Evolutionary conservation across 1,139 yeast genomes (phyloP).

Genomic region (Hemisphaericaspora lyxosophila): DNA sequence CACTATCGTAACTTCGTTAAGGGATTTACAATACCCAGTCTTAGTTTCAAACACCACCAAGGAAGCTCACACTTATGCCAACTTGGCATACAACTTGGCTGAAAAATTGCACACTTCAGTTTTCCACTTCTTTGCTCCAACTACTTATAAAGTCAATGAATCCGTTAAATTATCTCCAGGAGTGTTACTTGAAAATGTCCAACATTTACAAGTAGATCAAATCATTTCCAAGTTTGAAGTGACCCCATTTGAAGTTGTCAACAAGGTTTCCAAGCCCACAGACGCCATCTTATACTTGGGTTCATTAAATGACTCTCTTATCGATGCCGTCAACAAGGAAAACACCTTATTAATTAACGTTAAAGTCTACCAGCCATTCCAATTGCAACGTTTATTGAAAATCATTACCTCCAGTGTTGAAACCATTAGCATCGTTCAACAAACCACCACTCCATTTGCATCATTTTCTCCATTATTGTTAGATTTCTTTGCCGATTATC

Average conservation of each 20-base stretch:
- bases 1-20: conserved; percentile 63
- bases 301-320: conserved; percentile 46
- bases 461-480: conserved; percentile 62
- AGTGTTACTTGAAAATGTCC: conserved; percentile 18
- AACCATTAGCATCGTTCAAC: conserved; percentile 66
- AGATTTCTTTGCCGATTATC: conserved; percentile 69
- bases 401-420: conserved; percentile 57
- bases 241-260: conserved; percentile 31
- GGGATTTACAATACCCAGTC: conserved; percentile 66
- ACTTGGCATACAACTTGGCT: conserved; percentile 55
- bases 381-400: conserved; percentile 48
- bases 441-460: conserved; percentile 46
- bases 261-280: conserved; percentile 33
- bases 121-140: conserved; percentile 61
- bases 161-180: conserved; percentile 16
- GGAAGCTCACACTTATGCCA: conserved; percentile 53
- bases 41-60: conserved; percentile 60
- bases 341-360: conserved; percentile 55
- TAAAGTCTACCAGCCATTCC: conserved; percentile 73
- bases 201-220: conserved; percentile 24
- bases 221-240: conserved; percentile 27
- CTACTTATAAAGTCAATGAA: conserved; percentile 16
- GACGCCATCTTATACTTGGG: conserved; percentile 65
- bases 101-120: conserved; percentile 52
- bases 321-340: conserved; percentile 39